Conservation (phyloP, 768 basidiomycete genomes). For the Kwoniella bestiolae region DNA sequence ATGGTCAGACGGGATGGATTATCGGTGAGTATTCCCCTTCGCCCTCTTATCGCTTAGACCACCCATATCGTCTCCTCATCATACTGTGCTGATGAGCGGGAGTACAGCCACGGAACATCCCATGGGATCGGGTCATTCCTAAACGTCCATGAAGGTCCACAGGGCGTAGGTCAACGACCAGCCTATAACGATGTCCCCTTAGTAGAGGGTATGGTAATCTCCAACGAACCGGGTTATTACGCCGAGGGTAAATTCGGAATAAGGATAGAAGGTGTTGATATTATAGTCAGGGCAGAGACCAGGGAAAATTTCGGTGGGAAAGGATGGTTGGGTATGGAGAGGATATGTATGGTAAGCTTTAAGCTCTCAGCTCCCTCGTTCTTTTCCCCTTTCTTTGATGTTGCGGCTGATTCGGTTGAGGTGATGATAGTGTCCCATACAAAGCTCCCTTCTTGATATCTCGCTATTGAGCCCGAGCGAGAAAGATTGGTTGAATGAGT, state of each 20-base stretch:
- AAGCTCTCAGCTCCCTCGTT: background rate
- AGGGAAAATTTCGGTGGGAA: slow-evolving; percentile 79
- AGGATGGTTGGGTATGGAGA: slow-evolving; percentile 82
- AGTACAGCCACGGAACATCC: slow-evolving; percentile 86
- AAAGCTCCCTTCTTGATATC: slow-evolving; percentile 76
- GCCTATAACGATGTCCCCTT: slow-evolving; percentile 73
- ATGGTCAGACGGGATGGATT: slow-evolving; percentile 56
- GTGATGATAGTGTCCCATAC: slow-evolving; percentile 71
- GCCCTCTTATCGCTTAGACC: background rate
- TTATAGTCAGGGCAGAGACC: slow-evolving; percentile 73
- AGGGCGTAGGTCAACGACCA: slow-evolving; percentile 62
- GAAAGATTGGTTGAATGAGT: slow-evolving; percentile 77
- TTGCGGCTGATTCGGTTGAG: background rate
- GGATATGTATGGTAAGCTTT: slow-evolving; percentile 76
- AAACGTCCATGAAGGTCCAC: slow-evolving; percentile 89
- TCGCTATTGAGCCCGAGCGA: slow-evolving; percentile 70
- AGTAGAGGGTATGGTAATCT: slow-evolving; percentile 85
- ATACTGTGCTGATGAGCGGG: too few species aligned
- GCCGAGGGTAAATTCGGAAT: slow-evolving; percentile 89
- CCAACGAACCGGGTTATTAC: slow-evolving; percentile 94
- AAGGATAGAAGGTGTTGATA: slow-evolving; percentile 85
- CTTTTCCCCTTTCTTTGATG: too few species aligned
- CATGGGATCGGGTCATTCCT: slow-evolving; percentile 94
- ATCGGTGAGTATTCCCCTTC: slow-evolving; percentile 45
- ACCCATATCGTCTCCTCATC: too few species aligned